Evolutionary conservation across 371 early-diverging fungal genomes (phyloP), one percentile per base, ranked within the genome.

Genomic region (Capillidium heterosporum): DNA sequence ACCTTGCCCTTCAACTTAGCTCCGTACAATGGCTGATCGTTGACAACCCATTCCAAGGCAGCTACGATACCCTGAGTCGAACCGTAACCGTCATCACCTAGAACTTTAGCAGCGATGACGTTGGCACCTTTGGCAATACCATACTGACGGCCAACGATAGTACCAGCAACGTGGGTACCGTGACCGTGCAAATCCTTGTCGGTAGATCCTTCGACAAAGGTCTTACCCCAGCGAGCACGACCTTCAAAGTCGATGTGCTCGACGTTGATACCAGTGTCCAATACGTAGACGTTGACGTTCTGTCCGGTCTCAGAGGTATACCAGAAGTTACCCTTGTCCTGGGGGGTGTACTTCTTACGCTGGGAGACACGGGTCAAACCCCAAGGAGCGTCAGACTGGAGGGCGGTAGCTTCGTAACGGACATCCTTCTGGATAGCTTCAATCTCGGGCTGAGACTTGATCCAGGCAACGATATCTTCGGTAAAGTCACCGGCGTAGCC

Each of bases 41-140:
- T 23, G 19, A 19, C 44, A 7, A 44, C 56, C 59, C 61, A 63
- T 31, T 63, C 59, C 17, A 67, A 32, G 15, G 63, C 68, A 1
- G 41, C 29, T 11, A 68, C 31, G 1, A 68, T 48, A 27, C 41
- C 59, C 27, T 13, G 26, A 21, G 49, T 60, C 31, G 62, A 47
- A 8, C 67, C 71, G 28, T 44, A 46, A 39, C 68, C 65, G 17
- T 60, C 41, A 46, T 57, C 47, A 31, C 61, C 52, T 15, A 80
- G 58, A 32, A 60, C 70, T 73, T 94, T 94, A 64, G 95, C 88
- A 11, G 92, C 92, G 21, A 92, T 81, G 26, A 94, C 72, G 15
- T 74, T 72, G n/a, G 88, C 88, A 58, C 32, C 51, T 19, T 52
- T 52, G 5, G 17, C 23, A 8, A 52, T 19, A 32, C 50, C 50